Conservation (phyloP, 345 rosid species). For the Linum usitatissimum region DNA sequence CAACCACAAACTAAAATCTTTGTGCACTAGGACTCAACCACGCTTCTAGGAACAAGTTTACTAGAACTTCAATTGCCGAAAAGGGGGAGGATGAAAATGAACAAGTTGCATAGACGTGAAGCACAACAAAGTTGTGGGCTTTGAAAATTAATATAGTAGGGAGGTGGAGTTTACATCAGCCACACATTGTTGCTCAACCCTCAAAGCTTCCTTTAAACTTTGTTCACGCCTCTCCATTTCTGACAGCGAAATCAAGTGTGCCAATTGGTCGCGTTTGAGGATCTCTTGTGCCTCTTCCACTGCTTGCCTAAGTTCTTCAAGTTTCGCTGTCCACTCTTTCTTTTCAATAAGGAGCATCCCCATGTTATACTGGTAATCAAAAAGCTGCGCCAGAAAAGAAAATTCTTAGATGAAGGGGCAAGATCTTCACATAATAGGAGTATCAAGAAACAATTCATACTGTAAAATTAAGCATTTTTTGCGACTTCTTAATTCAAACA, state of each 20-base stretch:
- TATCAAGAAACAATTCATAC: background rate
- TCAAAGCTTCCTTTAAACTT: conserved; percentile 51
- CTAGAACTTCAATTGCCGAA: background rate
- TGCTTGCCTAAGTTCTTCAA: conserved; percentile 43
- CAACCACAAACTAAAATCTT: background rate
- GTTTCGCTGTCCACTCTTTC: conserved; percentile 44
- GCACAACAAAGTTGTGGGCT: background rate
- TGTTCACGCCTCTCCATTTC: conserved; percentile 66
- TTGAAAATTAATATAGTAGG: background rate
- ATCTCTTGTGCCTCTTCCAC: conserved; percentile 56
- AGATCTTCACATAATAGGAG: background rate
- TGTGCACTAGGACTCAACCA: background rate
- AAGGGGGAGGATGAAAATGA: background rate
- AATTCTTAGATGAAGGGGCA: background rate
- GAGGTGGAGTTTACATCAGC: conserved; percentile 40
- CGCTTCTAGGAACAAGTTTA: background rate
- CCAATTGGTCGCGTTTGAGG: conserved; percentile 55
- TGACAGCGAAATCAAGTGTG: conserved; percentile 47
- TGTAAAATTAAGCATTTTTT: background rate
- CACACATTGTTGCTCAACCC: conserved; percentile 45
- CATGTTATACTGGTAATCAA: conserved; percentile 82
- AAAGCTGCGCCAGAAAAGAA: conserved; percentile 33
- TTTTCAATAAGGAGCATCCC: conserved; percentile 85
- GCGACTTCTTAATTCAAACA: background rate
- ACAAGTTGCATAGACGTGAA: background rate